These are phyloP conservation scores for Chrysochromulina tobinii DNA, from an alignment of 78 protist genomes.

Conservation along the genomic window DNA sequence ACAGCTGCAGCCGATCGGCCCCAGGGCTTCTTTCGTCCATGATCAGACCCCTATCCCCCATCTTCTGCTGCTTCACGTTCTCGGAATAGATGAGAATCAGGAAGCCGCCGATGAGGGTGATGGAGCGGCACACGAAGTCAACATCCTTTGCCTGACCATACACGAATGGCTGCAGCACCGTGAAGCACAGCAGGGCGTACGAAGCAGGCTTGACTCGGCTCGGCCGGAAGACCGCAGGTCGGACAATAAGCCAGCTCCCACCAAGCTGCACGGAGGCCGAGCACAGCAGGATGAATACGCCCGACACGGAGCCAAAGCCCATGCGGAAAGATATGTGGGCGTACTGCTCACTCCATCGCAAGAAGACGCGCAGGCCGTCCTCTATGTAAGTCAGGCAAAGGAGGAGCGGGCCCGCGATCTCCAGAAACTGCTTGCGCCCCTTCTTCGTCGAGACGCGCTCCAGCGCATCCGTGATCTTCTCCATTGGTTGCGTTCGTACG, in stretches of 20 bases:
- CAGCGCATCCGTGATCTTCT: neutral
- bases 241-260: neutral
- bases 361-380: neutral
- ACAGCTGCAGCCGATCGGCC: constrained; percentile 7
- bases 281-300: neutral
- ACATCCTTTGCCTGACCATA: neutral
- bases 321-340: neutral
- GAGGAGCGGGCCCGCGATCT: neutral
- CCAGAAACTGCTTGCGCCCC: neutral
- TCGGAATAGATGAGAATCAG: neutral
- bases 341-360: constrained; percentile 9
- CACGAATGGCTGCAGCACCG: neutral
- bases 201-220: neutral
- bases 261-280: neutral
- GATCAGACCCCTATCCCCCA: no score
- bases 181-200: neutral
- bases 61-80: neutral
- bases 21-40: neutral
- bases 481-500: no score
- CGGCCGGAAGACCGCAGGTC: neutral
- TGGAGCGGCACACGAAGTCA: constrained; percentile 2
- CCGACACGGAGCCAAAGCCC: neutral
- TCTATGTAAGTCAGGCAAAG: neutral
- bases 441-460: neutral
- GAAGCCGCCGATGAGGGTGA: neutral